Base-by-base conservation (phyloP, 164 flowering plant species). In the Malania oleifera region DNA sequence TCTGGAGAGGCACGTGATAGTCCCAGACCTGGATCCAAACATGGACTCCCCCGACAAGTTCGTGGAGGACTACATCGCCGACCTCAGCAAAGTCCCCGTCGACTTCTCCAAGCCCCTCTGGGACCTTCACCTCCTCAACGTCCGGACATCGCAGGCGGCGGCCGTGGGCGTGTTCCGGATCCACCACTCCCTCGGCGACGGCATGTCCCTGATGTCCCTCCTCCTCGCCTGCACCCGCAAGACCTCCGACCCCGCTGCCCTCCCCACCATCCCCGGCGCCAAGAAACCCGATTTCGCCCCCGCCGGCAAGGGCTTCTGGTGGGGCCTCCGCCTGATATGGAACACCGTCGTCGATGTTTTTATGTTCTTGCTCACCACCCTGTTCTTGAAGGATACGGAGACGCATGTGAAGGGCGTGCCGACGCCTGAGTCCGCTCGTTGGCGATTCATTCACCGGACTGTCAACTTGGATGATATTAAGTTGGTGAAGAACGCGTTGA, bases 141-240 rank as follows among this genome's bases (percentile, higher is more conserved):
- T 50, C 28, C 28, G 12, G 7, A 50, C 53, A 17, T 24, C 53
- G 14, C 8, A 15, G 29, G 28, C 53, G 12, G 53, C n/a, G 29
- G 7, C 53, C n/a, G 29, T 25, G 5, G 34, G 29, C 29, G 29
- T 50, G 18, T 50, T 50, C n/a, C 53, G 53, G 7, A 25, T 50
- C 28, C 53, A 50, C 34, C 53, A 50, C 53, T 50, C 53, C 28
- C 15, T 50, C 29, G 53, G 53, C 28, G 53, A 50, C 34, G 53
- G 53, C 28, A 12, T 50, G 53, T 50, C 53, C n/a, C 53, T 50
- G 53, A 27, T n/a, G n/a, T n/a, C n/a, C n/a, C n/a, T n/a, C n/a
- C n/a, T n/a, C n/a, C n/a, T n/a, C n/a, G n/a, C n/a, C n/a, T 24
- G 28, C 53, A 50, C 53, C 4, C 53, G 53, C 53, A 50, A 50